These are phyloP conservation scores for Taphrina deformans DNA, from an alignment of 1,139 yeast genomes.

Conservation along the genomic window DNA sequence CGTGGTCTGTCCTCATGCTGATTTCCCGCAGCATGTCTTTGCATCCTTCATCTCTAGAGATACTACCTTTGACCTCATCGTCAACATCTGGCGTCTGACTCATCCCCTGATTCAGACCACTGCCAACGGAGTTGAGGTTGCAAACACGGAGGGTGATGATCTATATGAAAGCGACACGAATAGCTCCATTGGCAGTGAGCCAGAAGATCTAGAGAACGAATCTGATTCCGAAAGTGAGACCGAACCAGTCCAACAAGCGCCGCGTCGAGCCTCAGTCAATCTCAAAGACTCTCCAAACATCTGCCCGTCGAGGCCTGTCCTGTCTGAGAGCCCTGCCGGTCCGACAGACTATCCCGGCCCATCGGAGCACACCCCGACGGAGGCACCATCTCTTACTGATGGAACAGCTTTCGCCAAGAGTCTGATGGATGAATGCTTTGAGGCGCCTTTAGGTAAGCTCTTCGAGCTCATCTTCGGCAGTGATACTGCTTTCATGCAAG, in stretches of 20 bases:
- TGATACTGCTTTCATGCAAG: conserved; percentile 59
- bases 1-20: background rate
- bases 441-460: conserved; percentile 81
- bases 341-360: conserved; percentile 51
- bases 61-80: conserved; percentile 66
- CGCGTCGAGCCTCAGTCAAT: background rate
- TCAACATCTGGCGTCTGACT: conserved; percentile 45
- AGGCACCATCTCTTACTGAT: conserved; percentile 54
- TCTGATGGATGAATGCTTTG: conserved; percentile 59
- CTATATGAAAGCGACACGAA: conserved; percentile 35
- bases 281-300: conserved; percentile 1
- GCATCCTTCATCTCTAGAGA: conserved; percentile 88
- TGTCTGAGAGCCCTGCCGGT: background rate
- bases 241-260: background rate
- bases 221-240: background rate
- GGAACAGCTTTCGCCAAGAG: conserved; percentile 58
- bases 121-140: conserved; percentile 51
- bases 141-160: conserved; percentile 40
- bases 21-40: conserved; percentile 58
- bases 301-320: background rate
- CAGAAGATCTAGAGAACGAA: background rate
- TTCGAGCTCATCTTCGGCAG: conserved; percentile 71
- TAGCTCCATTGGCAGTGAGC: background rate
- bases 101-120: conserved; percentile 46
- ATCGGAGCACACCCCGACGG: conserved; percentile 57